phyloP scores from a whole-genome alignment of 345 rosid species.

The Sisymbrium altissimum region DNA sequence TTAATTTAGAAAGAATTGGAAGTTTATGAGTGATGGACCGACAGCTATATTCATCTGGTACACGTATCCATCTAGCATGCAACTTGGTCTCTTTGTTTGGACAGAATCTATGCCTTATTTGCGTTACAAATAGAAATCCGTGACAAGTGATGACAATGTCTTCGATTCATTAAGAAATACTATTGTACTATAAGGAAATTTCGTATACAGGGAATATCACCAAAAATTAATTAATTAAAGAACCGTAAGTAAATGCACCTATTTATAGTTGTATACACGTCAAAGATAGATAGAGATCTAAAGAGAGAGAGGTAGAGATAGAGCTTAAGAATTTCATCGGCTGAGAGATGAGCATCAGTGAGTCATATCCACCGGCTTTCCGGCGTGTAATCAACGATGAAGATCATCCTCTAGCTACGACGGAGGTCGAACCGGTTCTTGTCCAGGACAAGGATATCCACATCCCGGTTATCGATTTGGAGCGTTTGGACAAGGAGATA shows the following conservation, averaged over 20 bases:
- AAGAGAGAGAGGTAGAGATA: slow-evolving; percentile 5
- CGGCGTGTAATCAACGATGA: slow-evolving; percentile 19
- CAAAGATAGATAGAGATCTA: background rate
- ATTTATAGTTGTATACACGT: background rate
- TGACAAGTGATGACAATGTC: slow-evolving; percentile 25
- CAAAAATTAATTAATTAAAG: background rate
- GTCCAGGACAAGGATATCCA: slow-evolving; percentile 36
- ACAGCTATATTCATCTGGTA: slow-evolving; percentile 9
- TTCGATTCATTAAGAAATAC: background rate
- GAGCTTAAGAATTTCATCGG: background rate
- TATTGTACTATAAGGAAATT: background rate
- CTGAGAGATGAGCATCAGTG: slow-evolving; percentile 30
- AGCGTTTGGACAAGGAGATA: slow-evolving; percentile 34
- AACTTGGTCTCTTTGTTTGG: slow-evolving; percentile 9
- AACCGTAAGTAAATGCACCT: background rate
- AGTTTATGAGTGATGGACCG: slow-evolving; percentile 8
- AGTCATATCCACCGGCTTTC: slow-evolving; percentile 53
- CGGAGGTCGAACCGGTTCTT: slow-evolving; percentile 11
- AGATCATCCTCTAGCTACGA: background rate
- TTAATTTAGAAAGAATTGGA: background rate
- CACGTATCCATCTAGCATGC: slow-evolving; percentile 12
- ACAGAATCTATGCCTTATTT: slow-evolving; percentile 12
- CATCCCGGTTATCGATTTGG: slow-evolving; percentile 53
- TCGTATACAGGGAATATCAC: background rate
- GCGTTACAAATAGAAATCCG: background rate